Percentiles rank a stretch among this genome's conserved stretches.
Conservation (phyloP, 148 eudicot genomes). For the Salicornia ramosissima region DNA sequence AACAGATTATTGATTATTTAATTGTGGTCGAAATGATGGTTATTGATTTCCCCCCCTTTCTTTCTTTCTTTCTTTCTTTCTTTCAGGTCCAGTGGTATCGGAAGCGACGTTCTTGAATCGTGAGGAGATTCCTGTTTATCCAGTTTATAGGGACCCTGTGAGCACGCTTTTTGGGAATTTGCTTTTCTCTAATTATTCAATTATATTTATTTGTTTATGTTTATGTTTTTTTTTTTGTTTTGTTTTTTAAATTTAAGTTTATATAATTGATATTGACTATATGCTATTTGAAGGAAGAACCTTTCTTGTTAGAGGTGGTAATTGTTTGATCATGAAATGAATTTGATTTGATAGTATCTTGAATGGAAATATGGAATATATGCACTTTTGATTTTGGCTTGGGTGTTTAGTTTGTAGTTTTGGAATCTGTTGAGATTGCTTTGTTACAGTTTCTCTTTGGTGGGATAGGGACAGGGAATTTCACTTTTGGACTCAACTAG, state of each 20-base stretch:
- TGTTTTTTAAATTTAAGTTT: background rate
- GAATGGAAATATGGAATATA: conserved; percentile 1
- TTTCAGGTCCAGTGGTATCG: conserved; percentile 89
- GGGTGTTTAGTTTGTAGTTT: background rate
- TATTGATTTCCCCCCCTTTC: too few species aligned
- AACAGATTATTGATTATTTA: background rate
- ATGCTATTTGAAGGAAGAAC: background rate
- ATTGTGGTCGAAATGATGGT: background rate
- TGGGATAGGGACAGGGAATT: background rate
- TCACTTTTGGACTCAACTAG: background rate
- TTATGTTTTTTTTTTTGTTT: background rate
- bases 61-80: background rate
- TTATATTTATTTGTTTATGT: background rate
- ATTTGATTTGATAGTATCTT: background rate
- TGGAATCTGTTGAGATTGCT: background rate
- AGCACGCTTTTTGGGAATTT: conserved; percentile 27
- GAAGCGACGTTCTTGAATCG: conserved; percentile 98
- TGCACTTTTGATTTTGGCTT: background rate
- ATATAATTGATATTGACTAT: background rate
- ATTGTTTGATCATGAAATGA: background rate
- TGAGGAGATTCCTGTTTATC: conserved; percentile 85
- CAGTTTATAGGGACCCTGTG: conserved; percentile 91
- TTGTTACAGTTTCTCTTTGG: background rate
- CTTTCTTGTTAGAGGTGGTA: background rate
- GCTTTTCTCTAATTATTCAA: background rate